Percentiles rank a stretch among this genome's conserved stretches.
These are phyloP conservation scores for Hypomyces perniciosus DNA, from an alignment of 2,329 filamentous ascomycete species.

Conservation along the genomic window DNA sequence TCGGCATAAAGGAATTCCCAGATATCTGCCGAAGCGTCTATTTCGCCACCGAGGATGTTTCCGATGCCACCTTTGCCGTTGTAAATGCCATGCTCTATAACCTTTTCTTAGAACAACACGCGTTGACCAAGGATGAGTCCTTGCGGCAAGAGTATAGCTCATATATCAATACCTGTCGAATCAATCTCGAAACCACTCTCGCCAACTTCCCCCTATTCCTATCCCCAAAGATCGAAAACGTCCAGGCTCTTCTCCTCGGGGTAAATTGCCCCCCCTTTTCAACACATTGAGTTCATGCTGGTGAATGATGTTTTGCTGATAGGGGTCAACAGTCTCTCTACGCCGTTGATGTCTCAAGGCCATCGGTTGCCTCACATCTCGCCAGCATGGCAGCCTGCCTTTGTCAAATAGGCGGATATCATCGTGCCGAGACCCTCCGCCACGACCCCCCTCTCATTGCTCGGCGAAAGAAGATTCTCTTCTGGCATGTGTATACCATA, in stretches of 20 bases:
- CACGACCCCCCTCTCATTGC: conserved; percentile 27
- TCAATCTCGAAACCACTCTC: conserved; percentile 45
- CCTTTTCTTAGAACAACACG: conserved; percentile 42
- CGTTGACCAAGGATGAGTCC: conserved; percentile 27
- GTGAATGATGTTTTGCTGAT: not conserved
- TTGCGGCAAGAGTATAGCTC: conserved; percentile 31
- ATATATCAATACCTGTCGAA: conserved; percentile 36
- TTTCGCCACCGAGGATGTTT: conserved; percentile 46
- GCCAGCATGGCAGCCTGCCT: conserved; percentile 53
- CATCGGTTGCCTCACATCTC: conserved; percentile 59
- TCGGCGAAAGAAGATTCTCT: conserved; percentile 37
- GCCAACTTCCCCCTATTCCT: conserved; percentile 50
- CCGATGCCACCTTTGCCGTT: conserved; percentile 44
- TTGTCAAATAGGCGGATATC: conserved; percentile 58
- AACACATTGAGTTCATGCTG: not conserved
- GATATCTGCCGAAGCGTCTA: conserved; percentile 45
- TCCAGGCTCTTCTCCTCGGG: conserved; percentile 53
- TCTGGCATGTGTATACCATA: conserved; percentile 49
- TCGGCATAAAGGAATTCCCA: conserved; percentile 44
- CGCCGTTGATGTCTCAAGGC: conserved; percentile 55
- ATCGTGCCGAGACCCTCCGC: conserved; percentile 36
- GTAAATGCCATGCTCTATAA: conserved; percentile 46
- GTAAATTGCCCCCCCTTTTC: conserved; percentile 32
- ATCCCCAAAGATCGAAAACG: conserved; percentile 47
- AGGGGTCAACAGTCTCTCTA: conserved; percentile 46